A percentile compares a stretch with the other conserved stretches of the same genome.
phyloP scores from a whole-genome alignment of 2,329 filamentous ascomycete species.

The Ophiostoma pallidulum region DNA sequence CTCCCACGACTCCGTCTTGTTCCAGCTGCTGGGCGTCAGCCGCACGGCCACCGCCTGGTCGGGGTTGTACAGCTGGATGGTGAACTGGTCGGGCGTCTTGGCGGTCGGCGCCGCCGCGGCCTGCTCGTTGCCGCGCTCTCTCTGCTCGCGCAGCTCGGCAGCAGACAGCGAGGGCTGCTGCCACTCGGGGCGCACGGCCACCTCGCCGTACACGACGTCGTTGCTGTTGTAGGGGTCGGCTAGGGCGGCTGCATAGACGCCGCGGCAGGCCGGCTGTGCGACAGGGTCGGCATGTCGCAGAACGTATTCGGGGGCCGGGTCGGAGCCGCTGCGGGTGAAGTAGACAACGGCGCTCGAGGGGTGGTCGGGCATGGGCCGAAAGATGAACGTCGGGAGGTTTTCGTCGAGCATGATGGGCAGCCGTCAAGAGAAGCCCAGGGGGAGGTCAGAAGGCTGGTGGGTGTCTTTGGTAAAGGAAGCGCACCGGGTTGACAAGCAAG shows the following conservation, averaged over 20 bases:
- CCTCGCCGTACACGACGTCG: slow-evolving; percentile 79
- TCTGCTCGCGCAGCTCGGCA: slow-evolving; percentile 62
- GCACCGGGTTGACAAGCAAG: too few species aligned
- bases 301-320: slow-evolving; percentile 71
- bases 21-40: slow-evolving; percentile 68
- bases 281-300: slow-evolving; percentile 66
- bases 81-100: slow-evolving; percentile 66
- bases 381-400: slow-evolving; percentile 69
- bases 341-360: slow-evolving; percentile 48
- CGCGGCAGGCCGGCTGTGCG: slow-evolving; percentile 54
- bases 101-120: slow-evolving; percentile 58
- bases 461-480: too few species aligned
- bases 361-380: slow-evolving; percentile 42
- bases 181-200: slow-evolving; percentile 77
- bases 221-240: slow-evolving; percentile 66
- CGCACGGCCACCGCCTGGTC: slow-evolving; percentile 70
- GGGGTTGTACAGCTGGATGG: slow-evolving; percentile 87
- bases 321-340: slow-evolving; percentile 64
- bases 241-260: slow-evolving; percentile 78
- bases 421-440: not conserved
- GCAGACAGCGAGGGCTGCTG: slow-evolving; percentile 71
- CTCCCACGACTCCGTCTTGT: slow-evolving; percentile 71
- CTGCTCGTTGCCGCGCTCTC: slow-evolving; percentile 27
- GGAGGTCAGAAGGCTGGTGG: not conserved
- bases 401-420: slow-evolving; percentile 70